Base-by-base conservation (phyloP, 768 basidiomycete species). In the Ramaria sp. region DNA sequence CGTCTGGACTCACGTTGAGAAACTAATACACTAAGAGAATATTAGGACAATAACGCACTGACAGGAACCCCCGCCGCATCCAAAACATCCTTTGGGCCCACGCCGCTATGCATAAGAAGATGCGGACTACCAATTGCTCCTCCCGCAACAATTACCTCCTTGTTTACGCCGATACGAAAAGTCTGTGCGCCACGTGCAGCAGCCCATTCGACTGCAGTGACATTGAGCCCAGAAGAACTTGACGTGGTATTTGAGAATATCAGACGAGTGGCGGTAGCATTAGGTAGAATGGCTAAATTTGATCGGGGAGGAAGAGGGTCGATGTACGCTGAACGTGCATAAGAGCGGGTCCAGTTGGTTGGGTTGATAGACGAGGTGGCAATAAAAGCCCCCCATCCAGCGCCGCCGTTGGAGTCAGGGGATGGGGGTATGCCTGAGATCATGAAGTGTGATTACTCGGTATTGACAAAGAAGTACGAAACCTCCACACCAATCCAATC, bases 281-380 rank as follows among this genome's bases (percentile, higher is more conserved):
- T 76, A 8, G 77, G 69, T 22, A 86, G 70, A 57, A 88, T 76
- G 61, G 79, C 76, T 38, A 86, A 73, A 61, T 86, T 86, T 52
- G 72, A 55, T 42, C 82, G 76, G 20, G 79, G 74, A 0, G 82
- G 78, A 1, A 83, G 71, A 3, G 78, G 71, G 64, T 85, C 83
- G 64, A 83, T 78, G 70, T 83, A 83, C 3, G 71, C 76, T 0
- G 80, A 74, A 56, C 78, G 73, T n/a, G 82, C 71, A 66, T 83
- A 83, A 0, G 78, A 80, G 44, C 83, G 75, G 12, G 80, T 82
- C 70, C 75, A 78, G 67, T 82, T 83, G 25, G 69, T 53, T 1
- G 78, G 77, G 66, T 84, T 84, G 62, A 87, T 79, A 6, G 74
- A 70, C 5, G 75, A 75, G 3, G 81, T 73, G 0, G 80, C 71